These are phyloP conservation scores for Boletellus sp. DNA, from an alignment of 768 basidiomycete genomes.

Conservation along the genomic window DNA sequence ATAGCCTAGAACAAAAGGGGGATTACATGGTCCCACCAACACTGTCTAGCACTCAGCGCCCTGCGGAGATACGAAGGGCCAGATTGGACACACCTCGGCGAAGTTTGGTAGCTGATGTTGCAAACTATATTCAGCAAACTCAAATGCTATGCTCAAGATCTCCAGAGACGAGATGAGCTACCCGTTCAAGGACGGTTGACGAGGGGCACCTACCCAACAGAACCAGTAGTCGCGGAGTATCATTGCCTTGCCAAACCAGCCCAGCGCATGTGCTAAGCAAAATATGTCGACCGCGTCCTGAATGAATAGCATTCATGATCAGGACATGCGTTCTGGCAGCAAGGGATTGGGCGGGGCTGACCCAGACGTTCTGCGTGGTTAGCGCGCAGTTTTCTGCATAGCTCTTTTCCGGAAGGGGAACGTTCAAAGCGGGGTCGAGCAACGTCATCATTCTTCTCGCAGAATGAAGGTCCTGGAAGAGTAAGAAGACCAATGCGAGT, in stretches of 20 bases:
- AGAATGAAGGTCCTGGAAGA: constrained; percentile 80
- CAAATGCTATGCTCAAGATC: constrained; percentile 86
- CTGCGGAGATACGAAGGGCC: constrained; percentile 15
- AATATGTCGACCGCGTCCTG: constrained; percentile 84
- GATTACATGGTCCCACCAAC: constrained; percentile 92
- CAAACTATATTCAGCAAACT: constrained; percentile 83
- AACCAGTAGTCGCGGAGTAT: constrained; percentile 92
- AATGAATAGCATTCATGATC: background rate
- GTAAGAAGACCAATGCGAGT: constrained; percentile 74
- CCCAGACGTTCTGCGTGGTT: constrained; percentile 63
- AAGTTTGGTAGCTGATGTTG: constrained; percentile 89
- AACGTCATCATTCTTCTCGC: constrained; percentile 76
- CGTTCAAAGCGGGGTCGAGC: constrained; percentile 69
- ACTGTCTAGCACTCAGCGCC: constrained; percentile 41
- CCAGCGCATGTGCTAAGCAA: constrained; percentile 78
- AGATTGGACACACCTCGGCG: constrained; percentile 58
- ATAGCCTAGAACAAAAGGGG: constrained; percentile 1
- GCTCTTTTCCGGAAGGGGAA: constrained; percentile 76
- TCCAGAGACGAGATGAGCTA: constrained; percentile 28
- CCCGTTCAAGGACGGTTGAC: background rate
- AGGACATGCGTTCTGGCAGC: background rate
- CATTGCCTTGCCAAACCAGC: constrained; percentile 91
- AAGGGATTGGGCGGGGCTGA: constrained; percentile 28
- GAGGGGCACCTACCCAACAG: constrained; percentile 64
- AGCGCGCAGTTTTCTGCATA: constrained; percentile 81